Base-by-base conservation (phyloP, 495 filamentous ascomycete species). In the Talaromyces wortmannii region DNA sequence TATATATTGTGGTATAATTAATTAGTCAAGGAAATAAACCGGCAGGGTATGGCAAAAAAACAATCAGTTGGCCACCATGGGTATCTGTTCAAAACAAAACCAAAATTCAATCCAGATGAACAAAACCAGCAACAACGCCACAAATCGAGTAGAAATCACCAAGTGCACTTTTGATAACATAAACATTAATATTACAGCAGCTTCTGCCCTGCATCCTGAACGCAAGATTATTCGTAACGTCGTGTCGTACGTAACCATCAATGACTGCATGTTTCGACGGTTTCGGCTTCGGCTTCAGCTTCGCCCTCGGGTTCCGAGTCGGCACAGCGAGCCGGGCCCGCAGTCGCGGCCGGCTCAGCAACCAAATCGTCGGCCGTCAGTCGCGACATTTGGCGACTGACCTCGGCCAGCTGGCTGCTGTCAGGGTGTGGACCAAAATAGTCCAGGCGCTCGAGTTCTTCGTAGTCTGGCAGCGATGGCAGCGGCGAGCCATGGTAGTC, bases 401-500 rank as follows among this genome's bases (percentile, higher is more conserved):
- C 36, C 13, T 40, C 36, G 3, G 52, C 29, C 6, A 46, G 52
- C 31, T 42, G 36, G 3, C 16, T 42, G n/a, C n/a, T 13, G 15
- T 43, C 42, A 13, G 45, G 43, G 42, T 36, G 23, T 23, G 23
- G 31, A 12, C 49, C 45, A 11, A 45, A 48, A 11, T 45, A 48
- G 18, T 77, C 71, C 60, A 77, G 66, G 7, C 69, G 71, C 54
- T 77, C 74, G 49, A 77, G 45, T 12, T 74, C 71, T n/a, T 71
- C 71, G 42, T 73, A 69, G 7, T 76, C 70, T 1, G 73, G 72
- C 0, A 71, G 62, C 0, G 69, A 56, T 5, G 53, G 45, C 0
- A 77, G 62, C 4, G 74, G 74, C 8, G 74, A 77, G 18, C 72
- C 73, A 13, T 57, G 44, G 58, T 77, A 77, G 59, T 77, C 72